Evolutionary conservation across 176 grass and related monocot genomes (phyloP), one percentile per base, ranked within the genome.

Genomic region (Secale cereale): DNA sequence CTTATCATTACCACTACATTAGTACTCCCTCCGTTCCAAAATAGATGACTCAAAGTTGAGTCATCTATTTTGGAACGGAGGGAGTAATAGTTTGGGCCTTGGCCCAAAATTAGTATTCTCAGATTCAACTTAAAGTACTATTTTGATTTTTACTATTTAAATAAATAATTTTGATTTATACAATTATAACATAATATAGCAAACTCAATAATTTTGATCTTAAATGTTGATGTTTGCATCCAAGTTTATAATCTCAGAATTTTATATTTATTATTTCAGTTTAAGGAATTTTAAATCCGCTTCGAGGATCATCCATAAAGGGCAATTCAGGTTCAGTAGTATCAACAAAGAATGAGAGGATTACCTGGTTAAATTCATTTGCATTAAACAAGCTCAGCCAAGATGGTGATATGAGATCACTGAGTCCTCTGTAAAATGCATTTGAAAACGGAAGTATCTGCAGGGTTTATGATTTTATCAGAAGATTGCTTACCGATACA

Each of bases 321-420:
- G 2, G 48, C 8, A 59, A 65, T 43, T 20, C 9, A 40, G 22
- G 65, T 68, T 74, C 26, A 23, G 32, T 59, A 82, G 33, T 76
- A 76, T 85, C 27, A 17, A 75, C 36, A 69, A 46, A 52, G 20
- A 12, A 41, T 16, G 45, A 37, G 65, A 33, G 17, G 74, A 56
- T 83, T 90, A 98, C 96, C 96, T 98, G 96, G 85, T 95, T 98
- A 82, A 98, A 98, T 92, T 98, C 96, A 91, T 95, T 98, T 85
- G 96, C 96, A 89, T 98, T 98, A 81, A 98, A 98, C 86, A 98
- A 91, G 69, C 83, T 92, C 74, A 98, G 86, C 96, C 93, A 98
- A 77, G 91, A 95, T 81, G 93, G 91, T 70, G 86, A 94, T 54
- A 98, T 95, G 36, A 98, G 86, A 91, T 98, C 96, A 35, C 90